A percentile compares a stretch with the other conserved stretches of the same genome.
Evolutionary conservation across 2,329 filamentous ascomycete genomes (phyloP).

Genomic region (Cadophora malorum): DNA sequence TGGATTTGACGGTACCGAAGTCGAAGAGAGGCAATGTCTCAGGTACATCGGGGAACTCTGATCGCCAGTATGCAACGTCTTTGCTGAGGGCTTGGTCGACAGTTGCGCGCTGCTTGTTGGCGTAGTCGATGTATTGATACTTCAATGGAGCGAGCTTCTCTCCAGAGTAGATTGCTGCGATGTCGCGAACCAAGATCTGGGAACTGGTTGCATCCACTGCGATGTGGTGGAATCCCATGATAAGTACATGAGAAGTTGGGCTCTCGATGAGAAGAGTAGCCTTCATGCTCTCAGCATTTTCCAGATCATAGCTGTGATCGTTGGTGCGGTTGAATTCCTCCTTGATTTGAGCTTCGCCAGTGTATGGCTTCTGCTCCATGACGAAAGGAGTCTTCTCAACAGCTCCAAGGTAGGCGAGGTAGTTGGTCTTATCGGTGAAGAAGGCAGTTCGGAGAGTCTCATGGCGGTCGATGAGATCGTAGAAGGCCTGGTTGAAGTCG

Average conservation of each 20-base stretch:
- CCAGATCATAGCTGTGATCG: conserved; percentile 22
- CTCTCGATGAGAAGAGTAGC: conserved; percentile 21
- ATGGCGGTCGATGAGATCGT: conserved; percentile 35
- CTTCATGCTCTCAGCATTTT: conserved; percentile 22
- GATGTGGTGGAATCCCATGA: conserved; percentile 57
- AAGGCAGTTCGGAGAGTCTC: conserved; percentile 42
- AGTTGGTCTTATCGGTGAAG: conserved; percentile 31
- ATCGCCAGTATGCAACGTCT: conserved; percentile 48
- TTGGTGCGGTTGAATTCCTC: conserved; percentile 27
- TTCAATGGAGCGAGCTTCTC: conserved; percentile 28
- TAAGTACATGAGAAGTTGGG: conserved; percentile 46
- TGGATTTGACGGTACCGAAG: conserved; percentile 39
- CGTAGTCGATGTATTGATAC: conserved; percentile 46
- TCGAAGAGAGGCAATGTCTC: conserved; percentile 45
- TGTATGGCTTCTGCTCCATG: conserved; percentile 26
- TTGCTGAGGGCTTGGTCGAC: conserved; percentile 42
- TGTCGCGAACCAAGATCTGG: conserved; percentile 50
- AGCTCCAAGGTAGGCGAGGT: conserved; percentile 25
- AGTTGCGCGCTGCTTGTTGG: conserved; percentile 44
- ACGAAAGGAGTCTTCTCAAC: conserved; percentile 29
- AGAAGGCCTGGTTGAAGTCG: conserved; percentile 36
- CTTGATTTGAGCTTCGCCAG: conserved; percentile 25
- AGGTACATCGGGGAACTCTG: conserved; percentile 39
- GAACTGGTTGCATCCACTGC: conserved; percentile 55
- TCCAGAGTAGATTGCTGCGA: conserved; percentile 51